A percentile compares a stretch with the other conserved stretches of the same genome.
Evolutionary conservation across 1,284 basidiomycete species (phyloP).

Genomic region (Ganoderma meredithae): DNA sequence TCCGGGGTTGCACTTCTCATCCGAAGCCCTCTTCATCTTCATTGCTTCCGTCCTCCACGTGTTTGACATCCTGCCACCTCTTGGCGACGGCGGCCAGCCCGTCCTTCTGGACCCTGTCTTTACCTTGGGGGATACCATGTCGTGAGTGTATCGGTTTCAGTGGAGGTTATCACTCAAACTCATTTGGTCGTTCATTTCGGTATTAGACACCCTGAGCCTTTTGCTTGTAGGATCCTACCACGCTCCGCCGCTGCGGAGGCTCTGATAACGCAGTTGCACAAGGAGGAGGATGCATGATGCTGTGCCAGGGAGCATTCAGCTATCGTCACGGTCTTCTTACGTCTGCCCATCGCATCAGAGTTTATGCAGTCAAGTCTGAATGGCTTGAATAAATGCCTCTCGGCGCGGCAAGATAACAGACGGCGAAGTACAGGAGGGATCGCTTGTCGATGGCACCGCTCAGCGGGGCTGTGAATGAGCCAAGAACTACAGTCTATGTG

Average conservation of each 20-base stretch:
- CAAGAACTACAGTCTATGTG: too few species aligned
- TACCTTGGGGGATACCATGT: background rate
- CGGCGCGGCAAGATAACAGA: too few species aligned
- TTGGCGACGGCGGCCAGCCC: background rate
- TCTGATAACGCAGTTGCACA: background rate
- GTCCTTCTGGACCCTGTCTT: background rate
- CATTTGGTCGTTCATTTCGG: background rate
- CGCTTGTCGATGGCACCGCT: too few species aligned
- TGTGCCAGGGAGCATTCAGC: too few species aligned
- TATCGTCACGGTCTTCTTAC: too few species aligned
- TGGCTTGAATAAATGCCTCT: too few species aligned
- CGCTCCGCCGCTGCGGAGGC: background rate
- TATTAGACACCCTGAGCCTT: background rate
- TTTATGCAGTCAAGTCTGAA: too few species aligned
- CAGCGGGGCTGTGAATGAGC: too few species aligned
- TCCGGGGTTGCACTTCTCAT: background rate
- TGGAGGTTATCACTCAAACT: background rate
- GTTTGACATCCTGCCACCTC: background rate
- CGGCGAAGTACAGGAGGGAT: too few species aligned
- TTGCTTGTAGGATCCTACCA: background rate
- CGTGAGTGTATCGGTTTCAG: background rate
- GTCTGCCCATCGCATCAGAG: too few species aligned
- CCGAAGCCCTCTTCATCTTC: constrained; percentile 2
- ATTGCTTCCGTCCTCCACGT: background rate
- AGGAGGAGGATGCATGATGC: too few species aligned